Conservation (phyloP, 495 filamentous ascomycete species). For the Beverwykella pulmonaria region DNA sequence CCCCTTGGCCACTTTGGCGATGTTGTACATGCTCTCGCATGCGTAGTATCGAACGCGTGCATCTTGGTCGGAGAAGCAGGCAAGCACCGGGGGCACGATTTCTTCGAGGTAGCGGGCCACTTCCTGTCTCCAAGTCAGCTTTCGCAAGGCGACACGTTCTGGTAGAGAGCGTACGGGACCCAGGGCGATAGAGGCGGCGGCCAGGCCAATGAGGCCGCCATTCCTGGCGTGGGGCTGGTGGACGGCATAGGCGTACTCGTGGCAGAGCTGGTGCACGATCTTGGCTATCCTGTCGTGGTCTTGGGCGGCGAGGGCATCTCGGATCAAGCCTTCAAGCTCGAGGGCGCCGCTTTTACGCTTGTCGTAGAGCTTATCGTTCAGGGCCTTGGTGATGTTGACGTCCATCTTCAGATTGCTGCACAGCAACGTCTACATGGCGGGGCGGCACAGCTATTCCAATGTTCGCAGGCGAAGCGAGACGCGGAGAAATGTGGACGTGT, state of each 20-base stretch:
- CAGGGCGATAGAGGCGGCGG: conserved; percentile 93
- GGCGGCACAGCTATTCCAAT: neutral
- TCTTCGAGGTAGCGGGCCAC: conserved; percentile 87
- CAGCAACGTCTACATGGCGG: conserved; percentile 34
- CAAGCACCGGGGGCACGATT: conserved; percentile 96
- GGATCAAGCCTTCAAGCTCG: conserved; percentile 92
- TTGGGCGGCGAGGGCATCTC: conserved; percentile 74
- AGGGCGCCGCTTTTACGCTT: conserved; percentile 94
- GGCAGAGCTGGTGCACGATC: conserved; percentile 93
- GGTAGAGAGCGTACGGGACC: conserved; percentile 53
- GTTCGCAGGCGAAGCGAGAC: neutral
- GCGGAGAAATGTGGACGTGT: neutral
- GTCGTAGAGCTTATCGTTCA: conserved; percentile 98
- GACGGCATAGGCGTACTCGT: conserved; percentile 96
- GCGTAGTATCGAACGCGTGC: conserved; percentile 97
- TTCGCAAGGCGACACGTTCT: neutral
- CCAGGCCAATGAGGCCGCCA: conserved; percentile 93
- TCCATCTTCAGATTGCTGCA: conserved; percentile 64
- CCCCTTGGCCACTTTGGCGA: conserved; percentile 98
- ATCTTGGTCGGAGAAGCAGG: conserved; percentile 98
- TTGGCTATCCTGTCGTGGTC: conserved; percentile 77
- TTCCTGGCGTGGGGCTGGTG: conserved; percentile 97
- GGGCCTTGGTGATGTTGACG: conserved; percentile 78
- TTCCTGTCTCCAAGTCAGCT: conserved; percentile 53
- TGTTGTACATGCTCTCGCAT: conserved; percentile 99